Evolutionary conservation across 148 eudicot species (phyloP).

Genomic region (Amaranthus hypochondriacus): DNA sequence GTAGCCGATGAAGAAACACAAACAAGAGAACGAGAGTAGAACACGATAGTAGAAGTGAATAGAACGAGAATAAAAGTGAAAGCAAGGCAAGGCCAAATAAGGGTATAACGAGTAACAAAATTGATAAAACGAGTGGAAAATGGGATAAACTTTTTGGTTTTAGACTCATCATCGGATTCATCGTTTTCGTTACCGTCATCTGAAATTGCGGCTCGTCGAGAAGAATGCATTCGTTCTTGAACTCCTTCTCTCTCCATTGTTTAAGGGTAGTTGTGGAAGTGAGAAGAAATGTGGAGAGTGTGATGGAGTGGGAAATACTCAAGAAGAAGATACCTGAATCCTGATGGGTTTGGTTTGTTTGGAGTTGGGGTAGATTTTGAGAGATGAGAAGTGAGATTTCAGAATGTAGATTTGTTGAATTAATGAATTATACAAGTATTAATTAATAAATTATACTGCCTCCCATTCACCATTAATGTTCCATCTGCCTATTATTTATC

Average conservation of each 20-base stretch:
- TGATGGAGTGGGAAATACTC: neutral
- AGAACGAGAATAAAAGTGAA: constrained; percentile 37
- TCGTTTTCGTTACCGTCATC: constrained; percentile 25
- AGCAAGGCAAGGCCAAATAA: constrained; percentile 48
- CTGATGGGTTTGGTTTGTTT: neutral
- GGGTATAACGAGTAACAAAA: constrained; percentile 51
- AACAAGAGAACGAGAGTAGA: constrained; percentile 51
- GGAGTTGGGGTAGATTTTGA: neutral
- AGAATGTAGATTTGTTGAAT: too few species aligned
- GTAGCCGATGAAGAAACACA: constrained; percentile 37
- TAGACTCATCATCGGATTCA: constrained; percentile 55
- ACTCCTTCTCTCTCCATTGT: constrained; percentile 38
- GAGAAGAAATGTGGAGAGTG: neutral
- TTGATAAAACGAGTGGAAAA: constrained; percentile 40
- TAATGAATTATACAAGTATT: neutral
- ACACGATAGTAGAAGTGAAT: constrained; percentile 36
- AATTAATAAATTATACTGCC: too few species aligned
- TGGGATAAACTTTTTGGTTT: constrained; percentile 57
- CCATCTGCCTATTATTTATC: too few species aligned
- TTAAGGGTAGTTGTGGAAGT: too few species aligned
- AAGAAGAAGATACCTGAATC: neutral
- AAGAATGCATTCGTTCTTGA: constrained; percentile 50
- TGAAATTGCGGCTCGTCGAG: constrained; percentile 39
- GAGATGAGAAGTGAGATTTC: too few species aligned
- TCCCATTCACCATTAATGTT: too few species aligned